Evolutionary conservation across 164 flowering plant genomes (phyloP).

Genomic region (Aristolochia fimbriata): DNA sequence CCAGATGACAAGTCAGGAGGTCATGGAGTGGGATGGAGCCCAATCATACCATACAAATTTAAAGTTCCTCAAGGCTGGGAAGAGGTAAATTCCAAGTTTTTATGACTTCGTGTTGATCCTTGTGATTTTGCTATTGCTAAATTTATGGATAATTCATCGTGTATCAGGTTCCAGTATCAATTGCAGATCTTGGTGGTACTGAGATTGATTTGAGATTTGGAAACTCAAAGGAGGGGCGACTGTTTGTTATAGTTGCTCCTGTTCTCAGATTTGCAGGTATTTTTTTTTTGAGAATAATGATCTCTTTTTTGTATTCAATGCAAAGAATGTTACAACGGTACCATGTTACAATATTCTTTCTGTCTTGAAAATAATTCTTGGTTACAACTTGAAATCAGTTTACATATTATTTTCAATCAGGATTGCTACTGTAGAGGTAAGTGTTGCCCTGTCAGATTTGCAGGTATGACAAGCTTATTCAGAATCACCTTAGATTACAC

Average conservation of each 20-base stretch:
- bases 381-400: too few species aligned
- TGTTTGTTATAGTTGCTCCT: slow-evolving; percentile 86
- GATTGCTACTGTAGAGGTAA: too few species aligned
- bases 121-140: too few species aligned
- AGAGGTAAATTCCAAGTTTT: slow-evolving; percentile 42
- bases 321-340: too few species aligned
- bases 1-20: slow-evolving; percentile 99
- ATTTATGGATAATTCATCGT: neutral
- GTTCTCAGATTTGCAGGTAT: slow-evolving; percentile 84
- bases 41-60: slow-evolving; percentile 78
- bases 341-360: too few species aligned
- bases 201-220: slow-evolving; percentile 93
- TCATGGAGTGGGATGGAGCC: slow-evolving; percentile 99
- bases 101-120: neutral
- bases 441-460: too few species aligned
- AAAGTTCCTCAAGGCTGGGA: slow-evolving; percentile 80
- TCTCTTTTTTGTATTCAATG: too few species aligned
- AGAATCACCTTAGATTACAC: too few species aligned
- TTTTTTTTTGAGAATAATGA: too few species aligned
- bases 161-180: slow-evolving; percentile 83
- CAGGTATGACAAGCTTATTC: slow-evolving; percentile 24
- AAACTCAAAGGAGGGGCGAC: slow-evolving; percentile 64
- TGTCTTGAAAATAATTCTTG: too few species aligned
- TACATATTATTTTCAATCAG: too few species aligned
- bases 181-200: slow-evolving; percentile 94